Conservation (phyloP, 306 rosid species). For the Fragaria vesca region DNA sequence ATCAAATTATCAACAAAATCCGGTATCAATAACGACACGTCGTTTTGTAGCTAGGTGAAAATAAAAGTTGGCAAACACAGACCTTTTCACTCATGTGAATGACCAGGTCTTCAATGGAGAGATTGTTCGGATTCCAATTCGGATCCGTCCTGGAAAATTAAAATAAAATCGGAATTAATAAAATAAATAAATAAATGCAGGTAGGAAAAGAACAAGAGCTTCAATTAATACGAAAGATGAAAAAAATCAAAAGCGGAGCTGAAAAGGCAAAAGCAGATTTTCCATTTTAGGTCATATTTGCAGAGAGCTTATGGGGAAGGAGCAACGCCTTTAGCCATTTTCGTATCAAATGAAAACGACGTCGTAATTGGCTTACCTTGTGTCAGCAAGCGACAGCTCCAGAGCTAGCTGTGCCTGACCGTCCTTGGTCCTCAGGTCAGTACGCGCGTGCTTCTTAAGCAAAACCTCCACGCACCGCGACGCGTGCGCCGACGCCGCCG, state of each 20-base stretch:
- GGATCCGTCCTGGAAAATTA: constrained; percentile 35
- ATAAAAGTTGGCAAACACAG: background rate
- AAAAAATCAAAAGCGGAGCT: background rate
- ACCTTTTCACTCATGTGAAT: constrained; percentile 38
- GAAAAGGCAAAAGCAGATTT: constrained; percentile 14
- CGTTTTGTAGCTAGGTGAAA: background rate
- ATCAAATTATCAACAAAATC: too few species aligned
- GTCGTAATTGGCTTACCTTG: constrained; percentile 30
- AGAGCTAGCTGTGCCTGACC: constrained; percentile 34
- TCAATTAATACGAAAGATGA: background rate
- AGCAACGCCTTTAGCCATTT: constrained; percentile 18
- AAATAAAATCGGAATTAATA: background rate
- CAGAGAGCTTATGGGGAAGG: constrained; percentile 20
- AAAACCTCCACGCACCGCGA: constrained; percentile 37
- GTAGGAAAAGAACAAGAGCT: background rate
- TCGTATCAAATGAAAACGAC: constrained; percentile 32
- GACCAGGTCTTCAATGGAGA: constrained; percentile 39
- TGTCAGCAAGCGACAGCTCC: constrained; percentile 39
- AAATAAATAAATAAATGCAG: background rate
- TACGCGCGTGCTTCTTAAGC: constrained; percentile 40
- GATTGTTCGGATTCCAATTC: constrained; percentile 36
- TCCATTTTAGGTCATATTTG: constrained; percentile 7
- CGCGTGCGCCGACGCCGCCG: constrained; percentile 42
- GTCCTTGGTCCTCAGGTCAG: constrained; percentile 41
- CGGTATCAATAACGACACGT: background rate